Evolutionary conservation across 2,329 filamentous ascomycete genomes (phyloP).

Genomic region (Aspergillus puulaauensis): DNA sequence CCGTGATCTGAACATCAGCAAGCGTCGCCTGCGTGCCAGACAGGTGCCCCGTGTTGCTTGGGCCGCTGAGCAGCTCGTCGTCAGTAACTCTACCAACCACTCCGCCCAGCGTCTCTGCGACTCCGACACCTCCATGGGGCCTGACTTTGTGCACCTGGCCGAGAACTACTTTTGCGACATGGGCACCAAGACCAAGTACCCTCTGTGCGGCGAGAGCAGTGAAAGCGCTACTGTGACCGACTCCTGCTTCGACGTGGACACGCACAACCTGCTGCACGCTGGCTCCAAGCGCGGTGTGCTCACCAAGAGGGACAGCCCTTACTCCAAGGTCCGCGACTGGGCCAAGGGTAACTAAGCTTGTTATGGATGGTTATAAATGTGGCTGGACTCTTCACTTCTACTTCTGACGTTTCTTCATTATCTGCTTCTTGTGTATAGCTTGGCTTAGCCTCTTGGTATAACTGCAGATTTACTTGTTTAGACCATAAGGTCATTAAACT

Average conservation of each 20-base stretch:
- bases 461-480: neutral
- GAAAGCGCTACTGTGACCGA: neutral
- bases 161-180: slow-evolving; percentile 12
- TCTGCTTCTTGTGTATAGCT: neutral
- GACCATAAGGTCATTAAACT: too few species aligned
- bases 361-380: too few species aligned
- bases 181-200: slow-evolving; percentile 2
- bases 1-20: neutral
- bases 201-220: slow-evolving; percentile 1
- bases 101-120: slow-evolving; percentile 4
- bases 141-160: slow-evolving; percentile 9
- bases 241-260: slow-evolving; percentile 10
- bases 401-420: too few species aligned
- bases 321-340: slow-evolving; percentile 1
- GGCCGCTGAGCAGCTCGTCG: slow-evolving; percentile 1
- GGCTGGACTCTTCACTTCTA: too few species aligned
- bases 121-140: slow-evolving; percentile 11
- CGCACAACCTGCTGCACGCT: neutral
- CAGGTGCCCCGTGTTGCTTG: neutral
- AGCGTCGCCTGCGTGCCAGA: neutral
- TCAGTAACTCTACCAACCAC: neutral
- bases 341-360: neutral
- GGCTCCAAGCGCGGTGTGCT: neutral
- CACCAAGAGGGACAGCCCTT: neutral
- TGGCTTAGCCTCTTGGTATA: neutral